A percentile compares a stretch with the other conserved stretches of the same genome.
These are phyloP conservation scores for Blastocystis sp. DNA, from an alignment of 352 stramenopile genomes.

Conservation along the genomic window DNA sequence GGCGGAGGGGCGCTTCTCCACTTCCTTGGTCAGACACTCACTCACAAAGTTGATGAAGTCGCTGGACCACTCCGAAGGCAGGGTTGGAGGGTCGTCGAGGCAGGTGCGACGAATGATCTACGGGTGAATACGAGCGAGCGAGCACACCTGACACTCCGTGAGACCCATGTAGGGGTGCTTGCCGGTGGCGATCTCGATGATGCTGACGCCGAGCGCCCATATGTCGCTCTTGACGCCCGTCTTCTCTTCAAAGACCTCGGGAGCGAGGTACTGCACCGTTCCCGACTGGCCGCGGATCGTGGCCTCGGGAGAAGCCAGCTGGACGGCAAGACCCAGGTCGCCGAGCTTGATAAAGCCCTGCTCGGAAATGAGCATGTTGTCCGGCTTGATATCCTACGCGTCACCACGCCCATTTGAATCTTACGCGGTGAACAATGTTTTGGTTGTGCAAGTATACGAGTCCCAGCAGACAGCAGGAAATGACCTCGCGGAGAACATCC, in stretches of 20 bases:
- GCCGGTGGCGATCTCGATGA: background rate
- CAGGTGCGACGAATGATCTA: background rate
- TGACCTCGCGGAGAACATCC: background rate
- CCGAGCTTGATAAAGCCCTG: background rate
- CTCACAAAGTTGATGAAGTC: conserved; percentile 77
- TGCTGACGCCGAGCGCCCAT: background rate
- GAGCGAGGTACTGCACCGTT: background rate
- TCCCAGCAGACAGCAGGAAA: background rate
- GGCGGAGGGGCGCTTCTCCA: conserved; percentile 72
- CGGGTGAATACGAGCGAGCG: background rate
- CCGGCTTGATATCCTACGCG: background rate
- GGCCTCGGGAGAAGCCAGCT: background rate
- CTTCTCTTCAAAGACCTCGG: background rate
- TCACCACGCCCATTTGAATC: background rate
- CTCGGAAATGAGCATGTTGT: background rate
- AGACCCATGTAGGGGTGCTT: background rate
- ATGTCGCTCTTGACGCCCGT: background rate
- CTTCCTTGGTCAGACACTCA: conserved; percentile 77
- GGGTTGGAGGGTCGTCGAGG: background rate
- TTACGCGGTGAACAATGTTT: background rate
- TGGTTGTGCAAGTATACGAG: background rate
- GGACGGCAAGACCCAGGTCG: background rate
- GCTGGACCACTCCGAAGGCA: background rate
- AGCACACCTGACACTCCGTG: background rate
- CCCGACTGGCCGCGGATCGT: background rate